Base-by-base conservation (phyloP, 2,329 filamentous ascomycete genomes). In the Colletotrichum tofieldiae region DNA sequence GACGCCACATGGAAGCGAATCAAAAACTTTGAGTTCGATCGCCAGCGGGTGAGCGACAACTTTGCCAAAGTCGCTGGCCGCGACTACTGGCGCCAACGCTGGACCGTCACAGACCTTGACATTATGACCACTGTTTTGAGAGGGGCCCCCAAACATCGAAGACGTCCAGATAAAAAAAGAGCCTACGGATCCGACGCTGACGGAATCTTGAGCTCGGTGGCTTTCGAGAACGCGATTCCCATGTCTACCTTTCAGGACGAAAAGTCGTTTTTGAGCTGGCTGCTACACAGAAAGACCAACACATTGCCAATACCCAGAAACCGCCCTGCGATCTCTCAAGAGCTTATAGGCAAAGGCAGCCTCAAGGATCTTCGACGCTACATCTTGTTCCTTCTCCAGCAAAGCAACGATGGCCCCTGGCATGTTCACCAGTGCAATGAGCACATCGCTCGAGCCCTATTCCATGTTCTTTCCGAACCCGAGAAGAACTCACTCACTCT, bases 31-130 rank as follows among this genome's bases (percentile, higher is more conserved):
- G 76, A 82, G 56, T 41, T 67, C 2, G 74, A 79, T 58, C 76
- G 75, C 32, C 11, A 60, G 16, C 35, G 43, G 14, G 67, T 72
- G 20, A 72, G 77, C 23, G 37, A 61, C 5, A 58, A n/a, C 20
- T 77, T 75, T 51, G 60, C 60, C 23, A n/a, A 37, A 9, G 61
- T 76, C n/a, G 55, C 35, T 12, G 12, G 45, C 35, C 39, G 74
- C n/a, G 71, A 51, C 26, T 35, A 59, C 2, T 72, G 61, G 55
- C 55, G 62, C 12, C 66, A 79, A 29, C 47, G 43, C 35, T 85
- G 83, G 83, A 81, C 80, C 45, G 79, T 87, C 47, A 79, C 77
- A n/a, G 79, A 83, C 58, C 77, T 82, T 58, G 86, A 88, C 74
- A 72, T 88, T 29, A 76, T 87, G 64, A 82, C 81, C 12, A 78